phyloP scores from a whole-genome alignment of 352 stramenopile genomes.

The Globisporangium heterothallicum region DNA sequence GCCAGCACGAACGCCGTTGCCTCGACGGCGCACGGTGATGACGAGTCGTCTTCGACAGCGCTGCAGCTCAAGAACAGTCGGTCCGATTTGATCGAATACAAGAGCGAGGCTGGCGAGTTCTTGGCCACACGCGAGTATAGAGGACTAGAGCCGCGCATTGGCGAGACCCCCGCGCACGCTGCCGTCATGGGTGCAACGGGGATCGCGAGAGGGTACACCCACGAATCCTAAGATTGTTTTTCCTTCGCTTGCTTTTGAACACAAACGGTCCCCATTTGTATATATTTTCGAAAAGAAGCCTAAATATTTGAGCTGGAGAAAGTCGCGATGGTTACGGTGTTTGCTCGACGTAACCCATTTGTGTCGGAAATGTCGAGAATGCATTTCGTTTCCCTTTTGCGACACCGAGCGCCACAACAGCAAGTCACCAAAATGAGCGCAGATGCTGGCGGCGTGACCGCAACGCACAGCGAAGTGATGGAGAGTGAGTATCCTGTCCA shows the following conservation, averaged over 20 bases:
- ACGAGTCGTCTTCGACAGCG: conserved; percentile 27
- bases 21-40: conserved; percentile 6
- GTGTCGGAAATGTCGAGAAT: background rate
- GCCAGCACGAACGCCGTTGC: background rate
- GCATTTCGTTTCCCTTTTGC: background rate
- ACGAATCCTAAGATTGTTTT: conserved; percentile 26
- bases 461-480: conserved; percentile 47
- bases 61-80: conserved; percentile 53
- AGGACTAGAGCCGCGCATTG: conserved; percentile 76
- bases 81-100: conserved; percentile 53
- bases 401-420: background rate
- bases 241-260: background rate
- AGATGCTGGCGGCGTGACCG: conserved; percentile 22
- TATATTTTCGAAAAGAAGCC: background rate
- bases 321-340: background rate
- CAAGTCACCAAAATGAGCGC: conserved; percentile 16
- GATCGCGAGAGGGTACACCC: conserved; percentile 73
- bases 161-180: conserved; percentile 71
- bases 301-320: background rate
- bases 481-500: conserved; percentile 28
- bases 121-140: conserved; percentile 65
- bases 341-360: background rate
- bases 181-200: conserved; percentile 66
- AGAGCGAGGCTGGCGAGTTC: conserved; percentile 72
- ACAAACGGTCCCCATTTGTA: background rate